These are phyloP conservation scores for Chaetomium globosum DNA, from an alignment of 2,329 filamentous ascomycete genomes.

Conservation along the genomic window DNA sequence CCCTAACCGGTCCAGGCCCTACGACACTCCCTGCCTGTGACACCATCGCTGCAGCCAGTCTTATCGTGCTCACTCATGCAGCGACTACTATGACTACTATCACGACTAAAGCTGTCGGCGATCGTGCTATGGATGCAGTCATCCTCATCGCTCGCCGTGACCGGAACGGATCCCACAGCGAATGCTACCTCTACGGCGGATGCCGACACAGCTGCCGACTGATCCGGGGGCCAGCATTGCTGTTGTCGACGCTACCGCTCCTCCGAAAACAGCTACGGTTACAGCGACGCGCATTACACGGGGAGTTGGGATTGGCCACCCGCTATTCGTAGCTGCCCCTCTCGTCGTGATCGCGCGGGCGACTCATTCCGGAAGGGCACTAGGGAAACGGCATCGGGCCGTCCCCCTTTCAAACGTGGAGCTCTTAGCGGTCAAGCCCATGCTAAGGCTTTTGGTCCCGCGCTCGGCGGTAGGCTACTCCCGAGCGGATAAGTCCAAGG, in stretches of 20 bases:
- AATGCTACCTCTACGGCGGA: background rate
- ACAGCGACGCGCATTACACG: background rate
- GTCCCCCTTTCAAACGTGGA: conserved; percentile 1
- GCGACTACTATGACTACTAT: background rate
- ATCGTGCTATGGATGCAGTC: background rate
- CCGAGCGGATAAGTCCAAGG: background rate
- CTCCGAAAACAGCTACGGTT: background rate
- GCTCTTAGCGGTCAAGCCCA: background rate
- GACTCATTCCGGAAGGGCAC: background rate
- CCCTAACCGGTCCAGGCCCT: background rate
- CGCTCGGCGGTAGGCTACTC: background rate
- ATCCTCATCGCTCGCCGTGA: background rate
- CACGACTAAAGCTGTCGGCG: background rate
- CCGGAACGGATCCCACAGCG: background rate
- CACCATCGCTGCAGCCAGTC: background rate
- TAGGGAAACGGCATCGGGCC: conserved; percentile 14
- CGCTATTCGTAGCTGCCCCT: background rate
- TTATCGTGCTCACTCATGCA: conserved; percentile 3
- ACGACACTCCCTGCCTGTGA: background rate
- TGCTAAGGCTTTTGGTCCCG: background rate
- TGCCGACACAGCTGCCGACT: conserved; percentile 2
- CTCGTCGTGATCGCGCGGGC: background rate
- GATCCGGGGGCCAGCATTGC: background rate
- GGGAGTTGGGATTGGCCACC: background rate
- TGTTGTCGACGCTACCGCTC: background rate